Percentiles rank a stretch among this genome's conserved stretches.
These are phyloP conservation scores for Prunella vulgaris DNA, from an alignment of 257 asterid genomes.

Conservation along the genomic window DNA sequence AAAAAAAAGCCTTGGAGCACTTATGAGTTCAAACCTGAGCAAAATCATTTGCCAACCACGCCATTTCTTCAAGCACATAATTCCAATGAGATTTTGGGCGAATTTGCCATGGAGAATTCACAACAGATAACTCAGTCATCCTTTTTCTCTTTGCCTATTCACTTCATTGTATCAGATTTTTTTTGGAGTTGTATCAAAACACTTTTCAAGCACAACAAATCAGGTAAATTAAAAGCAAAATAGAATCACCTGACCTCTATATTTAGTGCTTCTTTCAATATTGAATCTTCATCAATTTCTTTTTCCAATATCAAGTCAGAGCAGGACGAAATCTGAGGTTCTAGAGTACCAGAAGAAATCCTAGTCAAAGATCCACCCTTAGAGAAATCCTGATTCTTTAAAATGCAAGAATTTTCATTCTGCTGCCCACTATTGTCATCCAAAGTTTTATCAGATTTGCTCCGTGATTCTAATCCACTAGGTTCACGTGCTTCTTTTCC, in stretches of 20 bases:
- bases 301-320: conserved; percentile 30
- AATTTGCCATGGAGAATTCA: conserved; percentile 35
- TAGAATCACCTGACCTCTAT: conserved; percentile 60
- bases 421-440: conserved; percentile 26
- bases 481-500: conserved; percentile 38
- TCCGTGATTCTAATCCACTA: conserved; percentile 39
- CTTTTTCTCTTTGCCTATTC: conserved; percentile 85
- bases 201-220: conserved; percentile 17
- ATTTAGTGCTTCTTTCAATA: conserved; percentile 77
- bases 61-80: conserved; percentile 93
- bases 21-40: conserved; percentile 62
- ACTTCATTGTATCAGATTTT: conserved; percentile 38
- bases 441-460: conserved; percentile 24
- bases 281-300: conserved; percentile 68
- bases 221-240: conserved; percentile 19
- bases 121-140: conserved; percentile 55
- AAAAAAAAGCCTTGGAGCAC: conserved; percentile 7
- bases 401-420: conserved; percentile 30
- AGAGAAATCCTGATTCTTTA: conserved; percentile 29
- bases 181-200: conserved; percentile 22
- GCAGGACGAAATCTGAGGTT: conserved; percentile 34
- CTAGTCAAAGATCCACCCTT: too few relatives aligned
- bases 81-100: conserved; percentile 74
- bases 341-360: conserved; percentile 34
- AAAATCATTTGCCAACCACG: conserved; percentile 99